Percentiles rank a stretch among this genome's conserved stretches.
These are phyloP conservation scores for Capronia coronata DNA, from an alignment of 2,329 filamentous ascomycete species.

Conservation along the genomic window DNA sequence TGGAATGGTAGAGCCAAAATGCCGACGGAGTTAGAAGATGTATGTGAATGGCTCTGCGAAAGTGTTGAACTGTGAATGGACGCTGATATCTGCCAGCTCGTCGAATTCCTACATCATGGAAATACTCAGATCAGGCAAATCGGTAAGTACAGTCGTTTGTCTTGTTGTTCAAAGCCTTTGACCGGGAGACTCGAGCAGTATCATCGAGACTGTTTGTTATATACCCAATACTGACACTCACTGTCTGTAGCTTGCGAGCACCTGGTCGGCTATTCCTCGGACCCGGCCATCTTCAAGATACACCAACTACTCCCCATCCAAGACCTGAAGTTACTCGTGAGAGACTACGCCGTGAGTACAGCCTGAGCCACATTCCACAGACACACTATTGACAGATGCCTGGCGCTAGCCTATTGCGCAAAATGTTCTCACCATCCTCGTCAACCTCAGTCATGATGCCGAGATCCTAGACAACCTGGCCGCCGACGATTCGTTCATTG, in stretches of 20 bases:
- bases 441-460: conserved; percentile 72
- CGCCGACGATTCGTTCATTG: conserved; percentile 73
- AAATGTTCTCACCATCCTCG: conserved; percentile 69
- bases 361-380: not conserved
- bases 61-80: not conserved
- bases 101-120: conserved; percentile 86
- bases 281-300: conserved; percentile 77
- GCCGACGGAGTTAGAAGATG: conserved; percentile 72
- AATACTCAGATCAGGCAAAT: conserved; percentile 85
- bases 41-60: conserved; percentile 34
- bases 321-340: conserved; percentile 78
- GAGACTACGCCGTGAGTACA: conserved; percentile 67
- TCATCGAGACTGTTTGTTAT: too few relatives aligned
- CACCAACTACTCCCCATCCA: conserved; percentile 71
- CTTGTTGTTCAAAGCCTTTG: conserved; percentile 19
- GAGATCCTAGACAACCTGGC: conserved; percentile 68
- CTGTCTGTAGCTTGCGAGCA: conserved; percentile 64
- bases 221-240: not conserved
- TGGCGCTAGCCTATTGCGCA: conserved; percentile 70
- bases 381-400: not conserved
- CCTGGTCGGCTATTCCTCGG: conserved; percentile 70
- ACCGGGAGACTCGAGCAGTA: too few relatives aligned
- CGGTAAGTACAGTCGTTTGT: conserved; percentile 51
- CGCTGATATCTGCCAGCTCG: conserved; percentile 53
- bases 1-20: conserved; percentile 42